Evolutionary conservation across 108 stramenopile genomes (phyloP), one percentile per base, ranked within the genome.

Genomic region (Nannochloropsis oceanica): DNA sequence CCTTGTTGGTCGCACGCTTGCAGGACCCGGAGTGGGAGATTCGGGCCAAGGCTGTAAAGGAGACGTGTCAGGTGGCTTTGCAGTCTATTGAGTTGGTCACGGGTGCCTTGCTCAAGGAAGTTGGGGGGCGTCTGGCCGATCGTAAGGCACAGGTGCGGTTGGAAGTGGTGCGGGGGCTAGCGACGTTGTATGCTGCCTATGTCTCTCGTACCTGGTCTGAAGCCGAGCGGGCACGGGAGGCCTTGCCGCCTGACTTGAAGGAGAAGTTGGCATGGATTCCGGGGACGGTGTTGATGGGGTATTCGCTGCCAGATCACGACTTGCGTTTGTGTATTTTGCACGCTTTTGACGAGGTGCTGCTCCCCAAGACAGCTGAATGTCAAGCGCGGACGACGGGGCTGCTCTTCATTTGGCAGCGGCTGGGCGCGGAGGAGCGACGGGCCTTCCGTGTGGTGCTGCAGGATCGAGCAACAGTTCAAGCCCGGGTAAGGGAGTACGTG

Each of bases 231-330:
- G 22, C 10, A 10, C 59, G n/a, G 18, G 59, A 81, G 25, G 26
- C 7, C 20, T 43, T 81, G 79, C 46, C 84, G 27, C 34, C 26
- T 20, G 87, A 88, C 25, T 42, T 88, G 59, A n/a, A 59, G 87
- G 84, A 79, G 43, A 88, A 88, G 84, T 84, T 88, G 73, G 59
- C 46, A 12, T 88, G 87, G 87, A 59, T 88, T 5, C 87, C 87
- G 24, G 84, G 25, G 20, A 44, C 79, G 11, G 82, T 88, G 22
- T 80, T 88, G 43, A 82, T 82, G 82, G 46, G 83, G 0, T 82
- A 26, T 42, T 84, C 73, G 12, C 43, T 82, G 20, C 79, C 26
- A 10, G 87, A 88, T 27, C 25, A 24, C 43, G 87, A 80, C 12
- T 50, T 85, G 0, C 84, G 73, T 50, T 22, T 24, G 26, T 73